Conservation (phyloP, 495 filamentous ascomycete genomes). For the Aspergillus ellipticus region DNA sequence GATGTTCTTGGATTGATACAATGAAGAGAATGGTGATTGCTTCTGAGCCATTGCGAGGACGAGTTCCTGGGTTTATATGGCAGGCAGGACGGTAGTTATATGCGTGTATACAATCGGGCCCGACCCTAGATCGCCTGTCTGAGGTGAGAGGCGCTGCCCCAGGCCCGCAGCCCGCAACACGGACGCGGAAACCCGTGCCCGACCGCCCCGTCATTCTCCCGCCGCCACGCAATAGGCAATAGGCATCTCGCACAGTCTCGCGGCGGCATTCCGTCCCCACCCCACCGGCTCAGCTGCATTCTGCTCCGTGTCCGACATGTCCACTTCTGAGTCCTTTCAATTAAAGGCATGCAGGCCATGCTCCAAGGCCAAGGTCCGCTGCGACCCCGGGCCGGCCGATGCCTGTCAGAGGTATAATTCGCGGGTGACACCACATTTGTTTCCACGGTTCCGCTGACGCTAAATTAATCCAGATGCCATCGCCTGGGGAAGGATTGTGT, state of each 20-base stretch:
- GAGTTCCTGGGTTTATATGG: not conserved
- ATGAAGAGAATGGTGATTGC: no score
- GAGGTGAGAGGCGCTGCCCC: no score
- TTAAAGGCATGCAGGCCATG: slow-evolving; percentile 2
- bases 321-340: not conserved
- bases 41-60: no score
- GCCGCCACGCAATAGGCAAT: no score
- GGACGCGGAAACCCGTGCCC: not conserved
- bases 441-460: not conserved
- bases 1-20: no score
- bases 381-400: not conserved
- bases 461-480: not conserved
- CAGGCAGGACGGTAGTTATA: not conserved
- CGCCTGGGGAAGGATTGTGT: not conserved
- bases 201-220: not conserved
- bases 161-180: not conserved
- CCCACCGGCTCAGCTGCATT: no score
- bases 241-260: no score
- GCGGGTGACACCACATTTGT: not conserved
- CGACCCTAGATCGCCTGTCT: no score
- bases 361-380: slow-evolving; percentile 3
- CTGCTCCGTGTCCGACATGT: not conserved
- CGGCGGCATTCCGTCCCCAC: no score
- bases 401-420: not conserved
- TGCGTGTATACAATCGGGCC: not conserved